Percentiles rank a stretch among this genome's conserved stretches.
Evolutionary conservation across 345 rosid genomes (phyloP).

Genomic region (Hypericum androsaemum): DNA sequence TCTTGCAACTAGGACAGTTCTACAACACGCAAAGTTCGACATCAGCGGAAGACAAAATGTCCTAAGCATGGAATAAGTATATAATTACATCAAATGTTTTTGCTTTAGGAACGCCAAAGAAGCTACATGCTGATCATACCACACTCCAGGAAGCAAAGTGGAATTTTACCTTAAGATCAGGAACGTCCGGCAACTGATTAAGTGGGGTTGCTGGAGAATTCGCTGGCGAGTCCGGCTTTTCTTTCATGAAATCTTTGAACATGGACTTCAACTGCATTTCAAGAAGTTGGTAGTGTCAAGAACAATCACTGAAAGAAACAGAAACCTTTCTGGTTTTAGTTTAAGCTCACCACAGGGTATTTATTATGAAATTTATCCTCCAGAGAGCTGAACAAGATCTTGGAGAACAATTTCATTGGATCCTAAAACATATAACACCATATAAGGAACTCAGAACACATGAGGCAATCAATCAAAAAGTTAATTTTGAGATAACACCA

Average conservation of each 20-base stretch:
- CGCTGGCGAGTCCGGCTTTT: conserved; percentile 18
- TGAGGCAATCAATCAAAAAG: not conserved
- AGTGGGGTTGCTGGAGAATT: conserved; percentile 28
- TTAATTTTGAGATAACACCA: not conserved
- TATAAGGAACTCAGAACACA: not conserved
- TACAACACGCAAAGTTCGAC: conserved; percentile 18
- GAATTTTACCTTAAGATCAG: conserved; percentile 34
- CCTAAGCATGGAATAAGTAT: not conserved
- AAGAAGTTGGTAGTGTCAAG: not conserved
- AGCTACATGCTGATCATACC: too few relatives aligned
- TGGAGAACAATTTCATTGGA: conserved; percentile 30
- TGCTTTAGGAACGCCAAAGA: too few relatives aligned
- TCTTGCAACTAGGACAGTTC: conserved; percentile 38
- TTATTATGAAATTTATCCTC: conserved; percentile 23
- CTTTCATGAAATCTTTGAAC: conserved; percentile 26
- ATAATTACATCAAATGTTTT: not conserved
- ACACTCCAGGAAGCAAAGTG: not conserved
- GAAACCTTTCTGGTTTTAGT: not conserved
- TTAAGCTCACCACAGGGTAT: conserved; percentile 42
- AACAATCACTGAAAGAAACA: not conserved
- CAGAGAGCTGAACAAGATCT: conserved; percentile 39
- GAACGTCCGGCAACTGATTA: conserved; percentile 29
- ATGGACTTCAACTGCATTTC: conserved; percentile 38
- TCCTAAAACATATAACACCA: conserved; percentile 29
- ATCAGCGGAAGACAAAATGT: not conserved